These are phyloP conservation scores for Thinopyrum elongatum DNA, from an alignment of 176 grass and related monocot species.

Conservation along the genomic window DNA sequence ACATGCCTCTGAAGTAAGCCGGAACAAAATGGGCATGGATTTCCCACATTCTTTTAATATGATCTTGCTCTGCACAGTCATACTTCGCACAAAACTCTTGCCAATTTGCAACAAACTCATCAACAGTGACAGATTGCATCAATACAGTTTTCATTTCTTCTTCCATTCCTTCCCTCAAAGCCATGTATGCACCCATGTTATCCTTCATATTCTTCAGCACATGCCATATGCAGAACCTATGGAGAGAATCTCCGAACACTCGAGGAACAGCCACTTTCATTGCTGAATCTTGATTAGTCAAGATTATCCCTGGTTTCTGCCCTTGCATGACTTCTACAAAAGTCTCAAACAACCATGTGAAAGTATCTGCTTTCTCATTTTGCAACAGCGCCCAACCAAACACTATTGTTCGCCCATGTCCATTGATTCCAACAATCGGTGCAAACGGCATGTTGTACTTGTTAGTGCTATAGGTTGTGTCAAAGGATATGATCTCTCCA, in stretches of 20 bases:
- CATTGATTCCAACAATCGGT: not conserved
- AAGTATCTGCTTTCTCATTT: not conserved
- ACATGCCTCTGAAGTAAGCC: not conserved
- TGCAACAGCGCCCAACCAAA: slow-evolving; percentile 25
- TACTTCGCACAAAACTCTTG: slow-evolving; percentile 15
- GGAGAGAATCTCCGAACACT: slow-evolving; percentile 3
- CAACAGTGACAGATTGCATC: not conserved
- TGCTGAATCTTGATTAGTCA: slow-evolving; percentile 17
- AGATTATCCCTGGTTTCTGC: slow-evolving; percentile 11
- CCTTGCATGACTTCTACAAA: slow-evolving; percentile 23
- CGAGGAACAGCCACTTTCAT: not conserved
- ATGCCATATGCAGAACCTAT: slow-evolving; percentile 35
- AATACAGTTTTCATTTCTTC: not conserved
- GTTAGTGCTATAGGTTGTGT: not conserved
- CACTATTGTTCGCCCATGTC: not conserved
- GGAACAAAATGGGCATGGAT: not conserved
- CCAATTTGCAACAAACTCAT: slow-evolving; percentile 23
- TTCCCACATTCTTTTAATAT: slow-evolving; percentile 4
- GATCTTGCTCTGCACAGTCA: slow-evolving; percentile 12
- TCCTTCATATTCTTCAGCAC: not conserved
- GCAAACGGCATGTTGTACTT: not conserved
- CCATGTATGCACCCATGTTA: not conserved
- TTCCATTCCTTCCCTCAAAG: not conserved
- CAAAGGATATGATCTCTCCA: slow-evolving; percentile 16
- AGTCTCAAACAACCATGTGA: slow-evolving; percentile 23